Percentiles rank a stretch among this genome's conserved stretches.
These are phyloP conservation scores for Pythium chondricola DNA, from an alignment of 352 stramenopile genomes.

Conservation along the genomic window DNA sequence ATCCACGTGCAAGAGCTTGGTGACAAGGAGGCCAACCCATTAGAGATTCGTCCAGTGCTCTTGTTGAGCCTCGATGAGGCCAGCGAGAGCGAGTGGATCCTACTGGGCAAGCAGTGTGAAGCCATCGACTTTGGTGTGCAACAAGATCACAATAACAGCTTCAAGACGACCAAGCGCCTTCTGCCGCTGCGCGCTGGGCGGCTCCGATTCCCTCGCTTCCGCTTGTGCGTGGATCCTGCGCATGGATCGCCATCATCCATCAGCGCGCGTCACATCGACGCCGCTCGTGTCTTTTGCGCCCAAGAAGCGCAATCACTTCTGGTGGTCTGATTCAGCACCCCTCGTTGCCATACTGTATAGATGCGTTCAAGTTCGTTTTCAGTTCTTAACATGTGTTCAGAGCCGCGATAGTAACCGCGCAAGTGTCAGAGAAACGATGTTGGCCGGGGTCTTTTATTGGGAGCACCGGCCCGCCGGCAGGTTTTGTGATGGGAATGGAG, in stretches of 20 bases:
- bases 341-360: background rate
- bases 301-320: conserved; percentile 14
- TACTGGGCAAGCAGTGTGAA: conserved; percentile 59
- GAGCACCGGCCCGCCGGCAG: background rate
- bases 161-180: conserved; percentile 23
- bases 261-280: no score
- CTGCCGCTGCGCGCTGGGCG: conserved; percentile 37
- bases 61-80: conserved; percentile 43
- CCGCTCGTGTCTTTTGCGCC: conserved; percentile 14
- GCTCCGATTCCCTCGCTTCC: conserved; percentile 49
- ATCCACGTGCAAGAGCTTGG: conserved; percentile 26
- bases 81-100: conserved; percentile 60
- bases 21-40: background rate
- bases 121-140: conserved; percentile 15
- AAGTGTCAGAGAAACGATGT: background rate
- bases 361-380: conserved; percentile 1
- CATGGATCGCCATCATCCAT: background rate
- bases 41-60: conserved; percentile 3
- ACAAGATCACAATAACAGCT: background rate
- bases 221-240: conserved; percentile 11
- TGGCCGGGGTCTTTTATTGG: conserved; percentile 11
- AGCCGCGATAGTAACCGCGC: no score
- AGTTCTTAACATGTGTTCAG: background rate
- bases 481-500: conserved; percentile 6
- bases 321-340: conserved; percentile 16